Percentiles rank a stretch among this genome's conserved stretches.
Conservation (phyloP, 306 rosid species). For the Castanopsis chinensis region DNA sequence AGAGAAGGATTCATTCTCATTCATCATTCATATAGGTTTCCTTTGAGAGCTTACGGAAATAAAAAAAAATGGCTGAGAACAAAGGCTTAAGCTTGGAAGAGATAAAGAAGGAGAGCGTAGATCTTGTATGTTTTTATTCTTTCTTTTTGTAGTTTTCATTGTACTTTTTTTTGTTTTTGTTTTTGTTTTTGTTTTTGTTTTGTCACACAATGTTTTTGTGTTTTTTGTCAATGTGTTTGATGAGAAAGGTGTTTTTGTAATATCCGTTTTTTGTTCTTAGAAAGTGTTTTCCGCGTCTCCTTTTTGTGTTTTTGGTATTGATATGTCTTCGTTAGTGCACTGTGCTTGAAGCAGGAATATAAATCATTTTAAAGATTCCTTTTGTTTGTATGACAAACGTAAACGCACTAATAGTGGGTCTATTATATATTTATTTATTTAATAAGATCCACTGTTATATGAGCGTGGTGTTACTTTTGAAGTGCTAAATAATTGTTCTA, state of each 20-base stretch:
- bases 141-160: neutral
- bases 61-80: constrained; percentile 25
- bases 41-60: neutral
- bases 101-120: constrained; percentile 73
- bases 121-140: constrained; percentile 48
- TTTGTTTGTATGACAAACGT: no score
- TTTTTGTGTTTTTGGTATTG: no score
- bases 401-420: no score
- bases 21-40: no score
- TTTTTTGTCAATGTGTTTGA: neutral
- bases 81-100: constrained; percentile 46
- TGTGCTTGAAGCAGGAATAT: no score
- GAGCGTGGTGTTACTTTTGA: fast-evolving
- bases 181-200: neutral
- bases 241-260: neutral
- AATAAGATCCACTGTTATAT: fast-evolving
- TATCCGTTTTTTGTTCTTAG: no score
- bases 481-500: no score
- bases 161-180: neutral
- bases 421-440: no score
- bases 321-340: no score
- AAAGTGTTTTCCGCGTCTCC: no score
- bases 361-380: no score
- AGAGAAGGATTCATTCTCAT: no score
- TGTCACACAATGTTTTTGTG: neutral